Evolutionary conservation across 1,139 yeast species (phyloP).

Genomic region (Protomyces inouyei): DNA sequence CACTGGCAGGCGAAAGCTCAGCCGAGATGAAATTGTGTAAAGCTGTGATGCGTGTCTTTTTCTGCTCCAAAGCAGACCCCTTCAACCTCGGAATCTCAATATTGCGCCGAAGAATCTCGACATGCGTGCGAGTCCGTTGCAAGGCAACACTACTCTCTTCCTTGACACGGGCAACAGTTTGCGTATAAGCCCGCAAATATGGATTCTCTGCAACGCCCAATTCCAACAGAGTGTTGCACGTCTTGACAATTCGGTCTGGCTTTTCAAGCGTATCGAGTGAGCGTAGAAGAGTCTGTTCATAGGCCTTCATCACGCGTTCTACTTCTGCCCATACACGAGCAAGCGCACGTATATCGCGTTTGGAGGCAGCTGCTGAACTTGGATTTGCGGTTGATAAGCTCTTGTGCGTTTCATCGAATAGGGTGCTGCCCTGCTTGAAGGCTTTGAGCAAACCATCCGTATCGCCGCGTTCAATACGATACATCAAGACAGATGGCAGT

Average conservation of each 20-base stretch:
- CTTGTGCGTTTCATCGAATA: constrained; percentile 33
- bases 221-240: constrained; percentile 47
- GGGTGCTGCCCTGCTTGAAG: constrained; percentile 55
- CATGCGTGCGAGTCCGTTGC: constrained; percentile 37
- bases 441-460: constrained; percentile 68
- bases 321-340: constrained; percentile 64
- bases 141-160: constrained; percentile 43
- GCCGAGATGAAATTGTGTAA: constrained; percentile 20
- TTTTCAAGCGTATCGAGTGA: constrained; percentile 44
- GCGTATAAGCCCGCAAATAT: constrained; percentile 53
- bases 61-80: background rate
- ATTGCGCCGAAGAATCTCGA: constrained; percentile 30
- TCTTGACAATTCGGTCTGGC: constrained; percentile 40
- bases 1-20: constrained; percentile 35
- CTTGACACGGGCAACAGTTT: constrained; percentile 45
- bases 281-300: constrained; percentile 60
- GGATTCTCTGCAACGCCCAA: constrained; percentile 61
- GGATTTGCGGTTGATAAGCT: background rate
- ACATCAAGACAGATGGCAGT: constrained; percentile 58
- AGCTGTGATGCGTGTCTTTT: background rate
- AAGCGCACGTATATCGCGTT: constrained; percentile 37
- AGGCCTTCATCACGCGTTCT: constrained; percentile 58
- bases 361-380: background rate
- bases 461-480: constrained; percentile 53
- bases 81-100: constrained; percentile 1